Conservation (phyloP, 1,284 basidiomycete species). For the Microbotryum scabiosae region DNA sequence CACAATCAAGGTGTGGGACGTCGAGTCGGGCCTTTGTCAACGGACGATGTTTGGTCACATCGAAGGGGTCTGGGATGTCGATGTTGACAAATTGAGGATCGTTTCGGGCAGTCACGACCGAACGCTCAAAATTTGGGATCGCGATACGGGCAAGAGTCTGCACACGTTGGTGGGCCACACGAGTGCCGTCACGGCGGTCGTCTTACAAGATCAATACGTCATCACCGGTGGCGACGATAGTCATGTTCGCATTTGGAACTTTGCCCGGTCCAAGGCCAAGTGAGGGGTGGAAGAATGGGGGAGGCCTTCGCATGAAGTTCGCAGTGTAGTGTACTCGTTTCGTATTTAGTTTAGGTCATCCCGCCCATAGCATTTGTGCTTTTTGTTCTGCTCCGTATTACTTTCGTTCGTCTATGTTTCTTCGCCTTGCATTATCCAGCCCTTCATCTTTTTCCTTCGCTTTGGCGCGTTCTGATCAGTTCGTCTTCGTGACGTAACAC, state of each 20-base stretch:
- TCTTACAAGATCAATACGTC: conserved; percentile 88
- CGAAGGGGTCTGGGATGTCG: conserved; percentile 85
- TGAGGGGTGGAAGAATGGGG: too few species aligned
- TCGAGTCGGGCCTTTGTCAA: conserved; percentile 70
- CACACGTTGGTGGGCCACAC: conserved; percentile 89
- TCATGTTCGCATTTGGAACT: conserved; percentile 48
- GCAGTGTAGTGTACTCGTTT: too few species aligned
- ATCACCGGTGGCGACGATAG: conserved; percentile 89
- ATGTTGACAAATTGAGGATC: conserved; percentile 81
- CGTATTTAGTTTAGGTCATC: too few species aligned
- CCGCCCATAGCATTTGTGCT: too few species aligned
- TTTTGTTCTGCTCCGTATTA: too few species aligned
- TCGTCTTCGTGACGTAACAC: too few species aligned
- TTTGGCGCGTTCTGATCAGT: too few species aligned
- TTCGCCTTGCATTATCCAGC: too few species aligned
- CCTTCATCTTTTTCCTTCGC: too few species aligned
- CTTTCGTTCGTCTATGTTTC: too few species aligned
- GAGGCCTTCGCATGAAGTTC: too few species aligned
- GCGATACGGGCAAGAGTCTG: conserved; percentile 77
- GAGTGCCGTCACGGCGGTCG: conserved; percentile 84
- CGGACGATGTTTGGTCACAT: conserved; percentile 85
- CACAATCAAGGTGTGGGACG: conserved; percentile 93
- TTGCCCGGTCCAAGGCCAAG: conserved; percentile 4
- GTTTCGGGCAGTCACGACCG: conserved; percentile 88
- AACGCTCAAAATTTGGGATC: conserved; percentile 91